Percentiles rank a stretch among this genome's conserved stretches.
phyloP scores from a whole-genome alignment of 2,329 filamentous ascomycete genomes.

The Epichloe uncinata region DNA sequence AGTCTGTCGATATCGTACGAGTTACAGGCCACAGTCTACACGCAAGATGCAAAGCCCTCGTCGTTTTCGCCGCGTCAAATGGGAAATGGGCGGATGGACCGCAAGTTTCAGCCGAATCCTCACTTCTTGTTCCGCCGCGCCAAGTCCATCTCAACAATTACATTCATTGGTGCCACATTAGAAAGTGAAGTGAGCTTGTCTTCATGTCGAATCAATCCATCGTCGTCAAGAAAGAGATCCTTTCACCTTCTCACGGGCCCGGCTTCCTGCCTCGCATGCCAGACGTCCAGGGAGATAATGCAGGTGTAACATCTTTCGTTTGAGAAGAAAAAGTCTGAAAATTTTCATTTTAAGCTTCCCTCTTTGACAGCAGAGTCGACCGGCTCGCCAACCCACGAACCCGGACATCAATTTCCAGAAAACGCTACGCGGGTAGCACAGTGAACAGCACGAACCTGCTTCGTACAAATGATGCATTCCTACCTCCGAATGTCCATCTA shows the following conservation, averaged over 20 bases:
- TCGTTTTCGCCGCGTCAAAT: too few relatives aligned
- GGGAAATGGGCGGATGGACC: too few relatives aligned
- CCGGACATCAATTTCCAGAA: not conserved
- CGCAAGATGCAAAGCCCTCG: too few relatives aligned
- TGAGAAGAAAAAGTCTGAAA: too few relatives aligned
- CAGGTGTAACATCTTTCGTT: not conserved
- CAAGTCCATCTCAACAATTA: too few relatives aligned
- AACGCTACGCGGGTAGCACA: constrained; percentile 2
- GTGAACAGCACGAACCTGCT: not conserved
- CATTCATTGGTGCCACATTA: too few relatives aligned
- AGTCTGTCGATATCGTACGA: too few relatives aligned
- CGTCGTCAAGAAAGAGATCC: not conserved
- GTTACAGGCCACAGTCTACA: too few relatives aligned
- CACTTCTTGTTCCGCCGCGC: not conserved
- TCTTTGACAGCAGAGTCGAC: too few relatives aligned
- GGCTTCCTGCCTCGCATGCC: not conserved
- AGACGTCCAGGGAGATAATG: not conserved
- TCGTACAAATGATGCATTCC: not conserved
- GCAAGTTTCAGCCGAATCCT: not conserved
- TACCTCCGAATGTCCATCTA: not conserved
- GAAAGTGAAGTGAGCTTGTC: not conserved
- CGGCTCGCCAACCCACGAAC: not conserved
- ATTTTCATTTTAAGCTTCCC: too few relatives aligned
- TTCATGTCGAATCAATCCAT: not conserved
- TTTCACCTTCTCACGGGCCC: not conserved